These are phyloP conservation scores for Citrullus mucosospermus DNA, from an alignment of 306 rosid species.

Conservation along the genomic window DNA sequence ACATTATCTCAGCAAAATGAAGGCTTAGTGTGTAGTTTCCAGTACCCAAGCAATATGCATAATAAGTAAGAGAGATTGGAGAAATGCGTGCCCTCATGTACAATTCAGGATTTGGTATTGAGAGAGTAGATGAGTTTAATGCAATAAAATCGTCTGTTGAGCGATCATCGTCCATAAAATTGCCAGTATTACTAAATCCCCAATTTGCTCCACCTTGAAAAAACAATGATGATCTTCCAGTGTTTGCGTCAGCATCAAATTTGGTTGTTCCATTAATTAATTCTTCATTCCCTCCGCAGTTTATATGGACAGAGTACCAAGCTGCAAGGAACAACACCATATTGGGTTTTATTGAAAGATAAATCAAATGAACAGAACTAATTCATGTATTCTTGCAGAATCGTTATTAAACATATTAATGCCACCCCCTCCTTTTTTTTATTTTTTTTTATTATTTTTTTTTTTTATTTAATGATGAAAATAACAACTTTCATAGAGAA, in stretches of 20 bases:
- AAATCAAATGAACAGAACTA: not conserved
- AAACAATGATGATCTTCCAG: conserved; percentile 17
- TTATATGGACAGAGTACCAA: conserved; percentile 38
- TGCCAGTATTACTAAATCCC: conserved; percentile 46
- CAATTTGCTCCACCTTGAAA: conserved; percentile 15
- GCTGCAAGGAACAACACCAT: conserved; percentile 16
- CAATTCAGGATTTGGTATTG: conserved; percentile 19
- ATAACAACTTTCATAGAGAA: no score
- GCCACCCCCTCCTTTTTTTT: not conserved
- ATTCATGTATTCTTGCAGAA: not conserved
- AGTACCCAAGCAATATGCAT: conserved; percentile 24
- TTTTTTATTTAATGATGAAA: no score
- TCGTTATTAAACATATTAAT: not conserved
- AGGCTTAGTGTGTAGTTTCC: conserved; percentile 25
- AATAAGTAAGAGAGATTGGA: conserved; percentile 39
- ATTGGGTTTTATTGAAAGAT: not conserved
- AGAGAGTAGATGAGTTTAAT: conserved; percentile 16
- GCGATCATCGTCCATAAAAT: conserved; percentile 21
- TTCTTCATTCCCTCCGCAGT: conserved; percentile 41
- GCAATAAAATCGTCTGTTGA: not conserved
- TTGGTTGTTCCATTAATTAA: not conserved
- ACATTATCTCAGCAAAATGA: conserved; percentile 30
- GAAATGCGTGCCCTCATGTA: conserved; percentile 53
- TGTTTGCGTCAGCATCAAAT: conserved; percentile 29
- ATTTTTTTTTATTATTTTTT: no score